Percentiles rank a stretch among this genome's conserved stretches.
These are phyloP conservation scores for Exophiala calicioides DNA, from an alignment of 2,329 filamentous ascomycete species.

Conservation along the genomic window DNA sequence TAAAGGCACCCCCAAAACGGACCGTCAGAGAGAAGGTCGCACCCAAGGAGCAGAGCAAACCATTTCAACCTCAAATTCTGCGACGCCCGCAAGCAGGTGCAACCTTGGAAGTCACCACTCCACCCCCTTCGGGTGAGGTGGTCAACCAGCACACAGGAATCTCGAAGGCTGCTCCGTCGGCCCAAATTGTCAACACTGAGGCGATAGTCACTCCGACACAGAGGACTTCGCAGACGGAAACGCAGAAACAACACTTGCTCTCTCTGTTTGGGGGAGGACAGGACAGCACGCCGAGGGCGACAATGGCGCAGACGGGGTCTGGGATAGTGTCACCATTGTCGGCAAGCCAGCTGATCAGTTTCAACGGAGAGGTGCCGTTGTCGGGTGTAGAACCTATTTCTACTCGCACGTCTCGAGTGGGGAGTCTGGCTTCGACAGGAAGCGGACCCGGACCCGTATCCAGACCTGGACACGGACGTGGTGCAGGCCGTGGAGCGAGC, in stretches of 20 bases:
- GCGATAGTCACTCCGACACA: slow-evolving; percentile 16
- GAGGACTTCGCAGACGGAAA: slow-evolving; percentile 27
- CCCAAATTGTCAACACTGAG: not conserved
- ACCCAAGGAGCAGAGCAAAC: slow-evolving; percentile 37
- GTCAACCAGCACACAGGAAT: not conserved
- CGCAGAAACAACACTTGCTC: slow-evolving; percentile 52
- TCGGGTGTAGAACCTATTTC: slow-evolving; percentile 31
- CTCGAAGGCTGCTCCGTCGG: slow-evolving; percentile 5
- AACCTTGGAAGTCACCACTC: slow-evolving; percentile 12
- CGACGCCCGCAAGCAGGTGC: slow-evolving; percentile 50
- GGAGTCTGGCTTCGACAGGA: slow-evolving; percentile 28
- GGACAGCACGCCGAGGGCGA: slow-evolving; percentile 13
- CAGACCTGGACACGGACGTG: too few species aligned
- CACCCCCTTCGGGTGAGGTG: slow-evolving; percentile 19
- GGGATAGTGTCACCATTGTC: slow-evolving; percentile 27
- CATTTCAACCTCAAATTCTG: slow-evolving; percentile 57
- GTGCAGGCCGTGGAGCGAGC: slow-evolving; percentile 53
- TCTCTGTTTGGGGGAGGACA: slow-evolving; percentile 62
- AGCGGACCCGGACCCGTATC: slow-evolving; percentile 25
- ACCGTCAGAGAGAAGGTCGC: slow-evolving; percentile 14
- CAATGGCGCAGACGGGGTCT: slow-evolving; percentile 9
- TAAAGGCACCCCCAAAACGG: slow-evolving; percentile 18
- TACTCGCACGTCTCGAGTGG: slow-evolving; percentile 28
- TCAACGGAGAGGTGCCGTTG: slow-evolving; percentile 25
- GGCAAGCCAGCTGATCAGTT: slow-evolving; percentile 22